Conservation (phyloP, 768 basidiomycete genomes). For the Filobasidium floriforme region DNA sequence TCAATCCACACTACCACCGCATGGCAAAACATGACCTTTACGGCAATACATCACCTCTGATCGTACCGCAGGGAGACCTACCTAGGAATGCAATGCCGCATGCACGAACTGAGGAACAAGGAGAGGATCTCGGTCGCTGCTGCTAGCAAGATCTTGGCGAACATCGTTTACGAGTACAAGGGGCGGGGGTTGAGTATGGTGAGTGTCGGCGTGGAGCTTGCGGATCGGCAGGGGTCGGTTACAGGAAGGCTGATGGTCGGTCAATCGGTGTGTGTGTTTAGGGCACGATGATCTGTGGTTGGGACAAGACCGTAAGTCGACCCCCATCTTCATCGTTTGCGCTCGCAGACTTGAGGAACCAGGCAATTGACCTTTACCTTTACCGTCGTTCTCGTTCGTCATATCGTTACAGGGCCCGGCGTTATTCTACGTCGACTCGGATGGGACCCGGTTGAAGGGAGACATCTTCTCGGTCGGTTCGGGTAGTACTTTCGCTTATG, state of each 20-base stretch:
- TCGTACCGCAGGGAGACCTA: slow-evolving; percentile 99
- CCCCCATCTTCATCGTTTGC: background rate
- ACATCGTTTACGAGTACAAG: slow-evolving; percentile 95
- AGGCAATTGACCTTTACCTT: too few relatives aligned
- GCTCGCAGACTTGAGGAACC: background rate
- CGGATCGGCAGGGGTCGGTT: too few relatives aligned
- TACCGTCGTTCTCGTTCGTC: background rate
- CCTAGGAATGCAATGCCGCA: slow-evolving; percentile 91
- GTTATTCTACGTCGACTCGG: slow-evolving; percentile 95
- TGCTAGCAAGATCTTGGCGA: slow-evolving; percentile 92
- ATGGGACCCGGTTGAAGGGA: slow-evolving; percentile 89
- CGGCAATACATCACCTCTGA: too few relatives aligned
- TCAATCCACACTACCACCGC: too few relatives aligned
- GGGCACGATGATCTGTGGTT: slow-evolving; percentile 99
- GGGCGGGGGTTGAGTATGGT: slow-evolving; percentile 99
- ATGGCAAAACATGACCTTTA: too few relatives aligned
- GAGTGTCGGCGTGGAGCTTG: slow-evolving; percentile 34
- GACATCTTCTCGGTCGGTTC: slow-evolving; percentile 98
- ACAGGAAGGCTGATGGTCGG: too few relatives aligned
- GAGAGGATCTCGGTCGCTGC: slow-evolving; percentile 99
- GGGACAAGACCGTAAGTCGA: slow-evolving; percentile 85
- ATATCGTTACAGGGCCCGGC: slow-evolving; percentile 62
- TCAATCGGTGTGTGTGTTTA: slow-evolving; percentile 34
- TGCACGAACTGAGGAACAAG: slow-evolving; percentile 88
- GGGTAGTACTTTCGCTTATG: slow-evolving; percentile 97